These are phyloP conservation scores for Penstemon davidsonii DNA, from an alignment of 257 asterid species.

Conservation along the genomic window DNA sequence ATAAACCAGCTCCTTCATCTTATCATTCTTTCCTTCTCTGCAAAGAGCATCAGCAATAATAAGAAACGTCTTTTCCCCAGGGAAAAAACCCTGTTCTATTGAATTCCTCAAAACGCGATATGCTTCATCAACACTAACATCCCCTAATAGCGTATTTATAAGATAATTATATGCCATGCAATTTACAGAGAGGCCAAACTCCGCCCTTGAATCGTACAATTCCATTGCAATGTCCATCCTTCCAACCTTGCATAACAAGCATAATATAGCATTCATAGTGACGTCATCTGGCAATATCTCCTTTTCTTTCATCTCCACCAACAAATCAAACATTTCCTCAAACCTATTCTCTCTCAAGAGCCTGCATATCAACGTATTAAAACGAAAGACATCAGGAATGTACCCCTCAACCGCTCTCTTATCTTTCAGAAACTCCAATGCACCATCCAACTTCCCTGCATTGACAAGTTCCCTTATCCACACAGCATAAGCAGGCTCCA, in stretches of 20 bases:
- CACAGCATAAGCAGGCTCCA: slow-evolving; percentile 59
- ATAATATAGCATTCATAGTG: slow-evolving; percentile 72
- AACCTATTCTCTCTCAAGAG: slow-evolving; percentile 74
- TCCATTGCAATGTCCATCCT: slow-evolving; percentile 64
- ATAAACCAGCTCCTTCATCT: slow-evolving; percentile 64
- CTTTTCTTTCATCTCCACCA: slow-evolving; percentile 71
- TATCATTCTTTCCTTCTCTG: slow-evolving; percentile 67
- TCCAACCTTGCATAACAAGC: slow-evolving; percentile 84
- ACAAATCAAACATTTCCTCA: slow-evolving; percentile 64
- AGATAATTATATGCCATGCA: slow-evolving; percentile 78
- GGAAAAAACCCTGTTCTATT: slow-evolving; percentile 57
- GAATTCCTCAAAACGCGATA: slow-evolving; percentile 52
- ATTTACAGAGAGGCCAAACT: slow-evolving; percentile 69
- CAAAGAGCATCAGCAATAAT: slow-evolving; percentile 59
- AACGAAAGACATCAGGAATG: slow-evolving; percentile 66
- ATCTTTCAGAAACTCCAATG: slow-evolving; percentile 62
- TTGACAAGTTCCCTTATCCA: slow-evolving; percentile 62
- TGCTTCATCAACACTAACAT: slow-evolving; percentile 52
- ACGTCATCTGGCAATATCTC: slow-evolving; percentile 53
- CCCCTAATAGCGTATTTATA: slow-evolving; percentile 63
- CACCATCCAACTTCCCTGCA: slow-evolving; percentile 66
- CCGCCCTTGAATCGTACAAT: slow-evolving; percentile 64
- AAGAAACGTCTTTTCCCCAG: slow-evolving; percentile 55
- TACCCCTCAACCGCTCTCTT: slow-evolving; percentile 54
- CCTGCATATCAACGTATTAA: slow-evolving; percentile 53